phyloP scores from a whole-genome alignment of 192 early-diverging fungal species.

The Coemansia sp. region DNA sequence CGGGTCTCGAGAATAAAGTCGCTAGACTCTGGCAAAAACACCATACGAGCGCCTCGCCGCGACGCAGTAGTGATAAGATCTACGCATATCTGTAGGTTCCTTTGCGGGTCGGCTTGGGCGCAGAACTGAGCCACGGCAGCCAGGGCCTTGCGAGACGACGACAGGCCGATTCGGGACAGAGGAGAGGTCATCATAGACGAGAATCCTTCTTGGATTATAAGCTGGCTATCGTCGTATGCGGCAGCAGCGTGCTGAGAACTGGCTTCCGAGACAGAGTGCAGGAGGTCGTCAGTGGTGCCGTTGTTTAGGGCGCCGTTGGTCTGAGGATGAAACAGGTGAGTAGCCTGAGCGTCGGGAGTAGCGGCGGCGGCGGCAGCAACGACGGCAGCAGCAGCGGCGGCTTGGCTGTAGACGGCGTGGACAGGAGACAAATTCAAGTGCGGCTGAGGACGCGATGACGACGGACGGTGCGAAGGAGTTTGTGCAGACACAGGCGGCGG shows the following conservation, averaged over 20 bases:
- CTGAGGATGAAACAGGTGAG: conserved; percentile 31
- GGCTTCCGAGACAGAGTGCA: conserved; percentile 34
- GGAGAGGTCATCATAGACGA: conserved; percentile 42
- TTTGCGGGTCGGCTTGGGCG: conserved; percentile 56
- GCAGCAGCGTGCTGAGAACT: conserved; percentile 17
- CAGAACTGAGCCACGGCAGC: conserved; percentile 75
- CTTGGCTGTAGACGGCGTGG: conserved; percentile 28
- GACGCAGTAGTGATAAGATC: conserved; percentile 61
- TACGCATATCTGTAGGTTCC: conserved; percentile 62
- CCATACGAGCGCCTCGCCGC: conserved; percentile 60
- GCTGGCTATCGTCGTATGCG: conserved; percentile 34
- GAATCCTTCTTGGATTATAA: conserved; percentile 43
- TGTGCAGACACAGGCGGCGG: conserved; percentile 18
- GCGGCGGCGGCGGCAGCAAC: conserved; percentile 27
- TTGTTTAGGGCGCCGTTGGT: conserved; percentile 29
- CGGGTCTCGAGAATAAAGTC: conserved; percentile 71
- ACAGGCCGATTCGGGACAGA: conserved; percentile 24
- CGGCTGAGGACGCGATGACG: background rate
- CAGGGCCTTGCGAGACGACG: conserved; percentile 31
- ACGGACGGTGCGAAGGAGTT: conserved; percentile 14
- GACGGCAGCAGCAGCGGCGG: conserved; percentile 36
- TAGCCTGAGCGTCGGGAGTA: conserved; percentile 17
- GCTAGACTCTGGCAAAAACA: conserved; percentile 81
- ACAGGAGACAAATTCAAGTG: conserved; percentile 29
- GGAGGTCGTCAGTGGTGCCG: conserved; percentile 26